Percentiles rank a stretch among this genome's conserved stretches.
Conservation (phyloP, 768 basidiomycete genomes). For the Collybia sp. region DNA sequence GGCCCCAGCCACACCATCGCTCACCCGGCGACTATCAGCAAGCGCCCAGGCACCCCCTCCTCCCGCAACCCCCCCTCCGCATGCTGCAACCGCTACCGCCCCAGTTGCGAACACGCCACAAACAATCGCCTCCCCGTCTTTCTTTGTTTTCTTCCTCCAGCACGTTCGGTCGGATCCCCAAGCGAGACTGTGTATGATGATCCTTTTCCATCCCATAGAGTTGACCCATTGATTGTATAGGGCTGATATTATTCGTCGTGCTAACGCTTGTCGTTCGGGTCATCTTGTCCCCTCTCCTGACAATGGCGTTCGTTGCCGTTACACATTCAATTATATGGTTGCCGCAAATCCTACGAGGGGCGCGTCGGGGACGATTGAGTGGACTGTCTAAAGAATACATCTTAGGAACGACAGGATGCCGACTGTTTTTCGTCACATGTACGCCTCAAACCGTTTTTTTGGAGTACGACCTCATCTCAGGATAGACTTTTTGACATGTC, state of each 20-base stretch:
- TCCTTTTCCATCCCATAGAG: not conserved
- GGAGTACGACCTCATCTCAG: conserved; percentile 2
- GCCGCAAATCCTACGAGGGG: conserved; percentile 79
- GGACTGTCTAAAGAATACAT: conserved; percentile 69
- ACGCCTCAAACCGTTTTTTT: conserved; percentile 23
- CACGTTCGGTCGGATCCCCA: conserved; percentile 68
- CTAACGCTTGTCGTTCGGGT: conserved; percentile 72
- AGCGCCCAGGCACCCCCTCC: conserved; percentile 13
- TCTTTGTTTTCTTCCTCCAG: conserved; percentile 49
- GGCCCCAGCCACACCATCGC: conserved; percentile 12
- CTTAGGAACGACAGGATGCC: conserved; percentile 68
- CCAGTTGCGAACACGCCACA: conserved; percentile 7
- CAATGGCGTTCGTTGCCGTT: conserved; percentile 57
- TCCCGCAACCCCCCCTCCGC: conserved; percentile 13
- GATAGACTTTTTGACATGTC: conserved; percentile 77
- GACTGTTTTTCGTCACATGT: conserved; percentile 75
- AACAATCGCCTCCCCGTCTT: conserved; percentile 23
- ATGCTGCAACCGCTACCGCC: conserved; percentile 18
- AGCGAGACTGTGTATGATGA: conserved; percentile 59
- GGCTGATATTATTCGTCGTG: conserved; percentile 64
- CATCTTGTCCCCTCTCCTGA: conserved; percentile 61
- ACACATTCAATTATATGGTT: conserved; percentile 83
- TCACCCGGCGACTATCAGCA: conserved; percentile 11
- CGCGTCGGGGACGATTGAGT: conserved; percentile 62
- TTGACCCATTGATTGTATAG: conserved; percentile 27